Conservation (phyloP, 768 basidiomycete species). For the Podaxis rugospora region DNA sequence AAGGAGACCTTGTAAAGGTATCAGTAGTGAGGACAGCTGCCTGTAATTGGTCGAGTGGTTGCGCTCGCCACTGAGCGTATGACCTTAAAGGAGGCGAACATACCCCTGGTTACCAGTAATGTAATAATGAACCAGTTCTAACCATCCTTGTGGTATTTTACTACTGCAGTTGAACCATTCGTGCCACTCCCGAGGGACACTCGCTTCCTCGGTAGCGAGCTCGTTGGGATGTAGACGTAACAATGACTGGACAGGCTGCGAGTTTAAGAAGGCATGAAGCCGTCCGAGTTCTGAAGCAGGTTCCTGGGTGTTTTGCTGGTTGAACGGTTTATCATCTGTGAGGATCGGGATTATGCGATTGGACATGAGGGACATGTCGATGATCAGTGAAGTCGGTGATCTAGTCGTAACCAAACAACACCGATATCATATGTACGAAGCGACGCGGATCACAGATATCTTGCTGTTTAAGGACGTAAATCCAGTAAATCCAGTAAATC, state of each 20-base stretch:
- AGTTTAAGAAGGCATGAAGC: background rate
- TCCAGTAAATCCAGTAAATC: background rate
- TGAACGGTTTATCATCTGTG: background rate
- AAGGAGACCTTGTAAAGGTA: slow-evolving; percentile 12
- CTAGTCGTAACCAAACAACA: background rate
- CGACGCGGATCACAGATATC: background rate
- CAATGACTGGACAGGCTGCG: background rate
- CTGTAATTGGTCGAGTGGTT: background rate
- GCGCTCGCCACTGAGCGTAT: too few species aligned
- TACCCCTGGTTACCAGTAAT: background rate
- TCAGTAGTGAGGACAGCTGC: background rate
- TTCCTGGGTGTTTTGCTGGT: background rate
- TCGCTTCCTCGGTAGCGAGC: background rate
- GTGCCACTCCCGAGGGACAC: background rate
- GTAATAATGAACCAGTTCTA: slow-evolving; percentile 4
- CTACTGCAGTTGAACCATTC: background rate
- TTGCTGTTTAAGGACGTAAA: background rate
- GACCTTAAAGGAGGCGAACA: background rate
- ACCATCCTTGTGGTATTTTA: background rate
- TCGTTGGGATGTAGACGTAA: slow-evolving; percentile 4
- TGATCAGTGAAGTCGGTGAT: background rate
- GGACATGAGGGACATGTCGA: background rate
- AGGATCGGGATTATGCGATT: background rate
- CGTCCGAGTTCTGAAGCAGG: background rate
- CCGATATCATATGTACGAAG: background rate